phyloP scores from a whole-genome alignment of 192 early-diverging fungal species.

The Podila epicladia region DNA sequence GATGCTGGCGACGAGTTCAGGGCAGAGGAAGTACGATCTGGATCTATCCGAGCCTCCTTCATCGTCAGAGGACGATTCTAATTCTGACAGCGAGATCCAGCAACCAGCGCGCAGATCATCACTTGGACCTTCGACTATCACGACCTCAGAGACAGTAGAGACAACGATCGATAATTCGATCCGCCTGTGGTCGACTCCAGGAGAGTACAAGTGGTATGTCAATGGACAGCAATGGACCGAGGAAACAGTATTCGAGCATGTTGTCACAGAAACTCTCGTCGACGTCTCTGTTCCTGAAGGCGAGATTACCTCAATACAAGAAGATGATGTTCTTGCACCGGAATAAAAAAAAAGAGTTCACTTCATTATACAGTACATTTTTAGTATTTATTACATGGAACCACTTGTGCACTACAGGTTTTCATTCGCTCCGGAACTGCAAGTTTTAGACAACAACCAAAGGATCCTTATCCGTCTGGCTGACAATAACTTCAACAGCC shows the following conservation, averaged over 20 bases:
- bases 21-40: conserved; percentile 70
- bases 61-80: background rate
- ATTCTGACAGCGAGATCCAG: conserved; percentile 5
- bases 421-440: background rate
- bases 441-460: conserved; percentile 61
- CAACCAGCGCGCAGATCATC: background rate
- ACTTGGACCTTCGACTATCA: background rate
- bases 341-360: background rate
- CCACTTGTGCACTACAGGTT: background rate
- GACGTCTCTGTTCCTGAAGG: background rate
- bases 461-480: conserved; percentile 82
- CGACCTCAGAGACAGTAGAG: background rate
- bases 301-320: background rate
- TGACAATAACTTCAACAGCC: conserved; percentile 72
- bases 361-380: too few relatives aligned
- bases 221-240: conserved; percentile 30
- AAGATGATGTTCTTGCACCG: background rate
- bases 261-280: background rate
- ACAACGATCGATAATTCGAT: conserved; percentile 54
- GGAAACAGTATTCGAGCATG: background rate
- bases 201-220: conserved; percentile 39
- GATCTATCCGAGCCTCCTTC: conserved; percentile 1
- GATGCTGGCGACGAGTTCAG: conserved; percentile 75
- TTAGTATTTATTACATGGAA: background rate
- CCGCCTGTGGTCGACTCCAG: conserved; percentile 49